phyloP scores from a whole-genome alignment of 495 filamentous ascomycete genomes.

The Aspergillus sparsus region DNA sequence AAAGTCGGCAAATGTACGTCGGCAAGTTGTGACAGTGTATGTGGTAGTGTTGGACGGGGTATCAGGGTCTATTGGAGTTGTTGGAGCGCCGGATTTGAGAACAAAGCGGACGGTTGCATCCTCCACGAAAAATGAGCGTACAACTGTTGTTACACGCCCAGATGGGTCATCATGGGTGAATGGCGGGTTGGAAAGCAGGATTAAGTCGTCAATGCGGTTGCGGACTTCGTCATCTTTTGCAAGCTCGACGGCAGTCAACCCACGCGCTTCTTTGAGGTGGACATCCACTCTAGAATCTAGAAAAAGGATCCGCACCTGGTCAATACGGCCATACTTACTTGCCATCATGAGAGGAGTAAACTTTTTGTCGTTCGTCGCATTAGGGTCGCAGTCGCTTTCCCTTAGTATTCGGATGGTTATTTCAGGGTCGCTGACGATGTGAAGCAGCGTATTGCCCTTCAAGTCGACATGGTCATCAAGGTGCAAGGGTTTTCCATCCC shows the following conservation, averaged over 20 bases:
- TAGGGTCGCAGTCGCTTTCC: constrained; percentile 88
- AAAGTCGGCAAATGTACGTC: constrained; percentile 87
- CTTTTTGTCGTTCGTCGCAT: constrained; percentile 91
- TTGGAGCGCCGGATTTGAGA: constrained; percentile 80
- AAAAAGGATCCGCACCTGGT: constrained; percentile 87
- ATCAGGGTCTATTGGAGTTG: constrained; percentile 32
- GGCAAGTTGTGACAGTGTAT: constrained; percentile 91
- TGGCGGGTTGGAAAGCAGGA: constrained; percentile 70
- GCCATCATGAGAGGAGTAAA: constrained; percentile 98
- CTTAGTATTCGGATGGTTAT: constrained; percentile 73
- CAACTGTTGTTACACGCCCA: constrained; percentile 85
- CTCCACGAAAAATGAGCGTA: constrained; percentile 97
- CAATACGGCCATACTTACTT: constrained; percentile 96
- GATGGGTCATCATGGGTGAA: constrained; percentile 56
- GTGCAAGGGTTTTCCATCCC: constrained; percentile 76
- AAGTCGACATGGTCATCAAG: constrained; percentile 89
- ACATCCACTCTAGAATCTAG: constrained; percentile 84
- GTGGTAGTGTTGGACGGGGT: constrained; percentile 57
- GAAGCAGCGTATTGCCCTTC: constrained; percentile 91
- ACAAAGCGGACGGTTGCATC: constrained; percentile 92
- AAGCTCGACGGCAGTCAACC: constrained; percentile 91
- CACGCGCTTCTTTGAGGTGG: constrained; percentile 78
- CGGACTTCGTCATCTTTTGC: constrained; percentile 98
- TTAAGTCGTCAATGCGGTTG: constrained; percentile 92
- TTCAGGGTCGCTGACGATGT: constrained; percentile 85